Conservation (phyloP, 164 flowering plant genomes). For the Paratinospora sagittata region DNA sequence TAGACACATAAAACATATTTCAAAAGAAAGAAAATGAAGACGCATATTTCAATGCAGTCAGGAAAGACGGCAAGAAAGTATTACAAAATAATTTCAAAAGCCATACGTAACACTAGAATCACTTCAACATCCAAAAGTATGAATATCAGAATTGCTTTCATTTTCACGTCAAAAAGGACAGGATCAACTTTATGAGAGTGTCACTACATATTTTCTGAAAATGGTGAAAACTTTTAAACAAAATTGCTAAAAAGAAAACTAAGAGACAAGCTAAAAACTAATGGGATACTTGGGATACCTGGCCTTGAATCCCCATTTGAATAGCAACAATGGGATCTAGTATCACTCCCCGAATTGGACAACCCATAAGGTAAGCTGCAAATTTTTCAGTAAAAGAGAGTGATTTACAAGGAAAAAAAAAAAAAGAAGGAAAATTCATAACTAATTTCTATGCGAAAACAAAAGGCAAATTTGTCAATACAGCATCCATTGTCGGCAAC, state of each 20-base stretch:
- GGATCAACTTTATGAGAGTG: too few relatives aligned
- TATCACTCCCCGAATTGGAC: slow-evolving; percentile 96
- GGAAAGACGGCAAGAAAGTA: too few relatives aligned
- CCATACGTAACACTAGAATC: too few relatives aligned
- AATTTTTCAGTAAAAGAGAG: slow-evolving; percentile 13
- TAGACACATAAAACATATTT: too few relatives aligned
- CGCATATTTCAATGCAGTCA: too few relatives aligned
- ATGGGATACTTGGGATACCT: slow-evolving; percentile 45
- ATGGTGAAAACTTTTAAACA: background rate
- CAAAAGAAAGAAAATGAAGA: too few relatives aligned
- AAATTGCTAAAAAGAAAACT: background rate
- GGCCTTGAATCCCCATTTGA: slow-evolving; percentile 98
- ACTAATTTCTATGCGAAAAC: background rate
- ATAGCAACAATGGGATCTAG: slow-evolving; percentile 89
- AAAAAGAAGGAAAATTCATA: background rate
- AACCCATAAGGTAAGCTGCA: slow-evolving; percentile 96
- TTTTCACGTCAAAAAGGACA: too few relatives aligned
- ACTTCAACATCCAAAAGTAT: too few relatives aligned
- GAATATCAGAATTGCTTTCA: too few relatives aligned
- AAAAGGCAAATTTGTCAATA: background rate
- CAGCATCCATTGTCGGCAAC: too few relatives aligned
- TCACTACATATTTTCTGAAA: background rate
- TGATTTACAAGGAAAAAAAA: background rate
- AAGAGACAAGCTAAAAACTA: background rate
- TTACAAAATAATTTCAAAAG: too few relatives aligned